phyloP scores from a whole-genome alignment of 495 filamentous ascomycete species.

The Neurospora hispaniola region DNA sequence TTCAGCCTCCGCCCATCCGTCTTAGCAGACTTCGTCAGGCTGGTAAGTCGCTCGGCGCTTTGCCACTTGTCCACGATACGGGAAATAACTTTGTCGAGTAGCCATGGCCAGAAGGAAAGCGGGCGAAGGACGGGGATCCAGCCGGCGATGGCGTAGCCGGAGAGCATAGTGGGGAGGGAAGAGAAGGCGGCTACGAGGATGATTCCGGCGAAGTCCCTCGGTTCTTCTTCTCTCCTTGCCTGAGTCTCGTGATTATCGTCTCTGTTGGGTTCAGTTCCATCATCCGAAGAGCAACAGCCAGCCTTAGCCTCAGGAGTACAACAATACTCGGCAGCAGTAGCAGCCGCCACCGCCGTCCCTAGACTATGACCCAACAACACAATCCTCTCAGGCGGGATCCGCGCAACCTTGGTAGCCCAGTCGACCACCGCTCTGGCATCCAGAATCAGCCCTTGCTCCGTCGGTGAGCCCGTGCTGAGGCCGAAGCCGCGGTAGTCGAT shows the following conservation, averaged over 20 bases:
- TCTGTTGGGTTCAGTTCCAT: too few relatives aligned
- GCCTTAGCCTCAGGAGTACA: neutral
- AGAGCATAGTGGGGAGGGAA: conserved; percentile 56
- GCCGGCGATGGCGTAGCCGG: conserved; percentile 55
- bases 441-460: conserved; percentile 69
- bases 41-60: conserved; percentile 33
- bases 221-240: conserved; percentile 10
- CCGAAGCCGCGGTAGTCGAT: conserved; percentile 92
- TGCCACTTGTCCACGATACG: conserved; percentile 45
- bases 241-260: too few relatives aligned
- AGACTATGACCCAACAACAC: conserved; percentile 81
- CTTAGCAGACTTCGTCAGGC: conserved; percentile 34
- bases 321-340: conserved; percentile 60
- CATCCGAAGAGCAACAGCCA: too few relatives aligned
- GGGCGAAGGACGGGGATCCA: conserved; percentile 70
- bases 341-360: conserved; percentile 73
- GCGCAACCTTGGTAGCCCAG: conserved; percentile 55
- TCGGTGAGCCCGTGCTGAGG: conserved; percentile 64
- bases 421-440: conserved; percentile 64
- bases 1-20: conserved; percentile 36
- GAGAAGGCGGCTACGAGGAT: conserved; percentile 75
- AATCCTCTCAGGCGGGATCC: conserved; percentile 60
- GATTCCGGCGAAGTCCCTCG: conserved; percentile 53
- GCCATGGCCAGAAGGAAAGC: conserved; percentile 37
- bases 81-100: conserved; percentile 27